These are phyloP conservation scores for Blastobotrys parvus DNA, from an alignment of 805 yeast genomes.

Conservation along the genomic window DNA sequence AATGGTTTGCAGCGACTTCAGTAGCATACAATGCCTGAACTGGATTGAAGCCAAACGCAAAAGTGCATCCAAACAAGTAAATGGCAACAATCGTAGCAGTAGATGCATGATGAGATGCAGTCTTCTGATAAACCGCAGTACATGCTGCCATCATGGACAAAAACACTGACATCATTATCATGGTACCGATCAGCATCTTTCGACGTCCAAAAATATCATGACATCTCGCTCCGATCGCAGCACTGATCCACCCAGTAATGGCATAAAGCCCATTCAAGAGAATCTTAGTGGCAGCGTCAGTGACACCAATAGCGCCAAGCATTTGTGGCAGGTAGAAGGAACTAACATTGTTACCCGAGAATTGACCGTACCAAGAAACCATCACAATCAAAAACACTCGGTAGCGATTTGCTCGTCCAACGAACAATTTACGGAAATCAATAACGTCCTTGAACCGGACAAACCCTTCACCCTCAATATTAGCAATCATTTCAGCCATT, in stretches of 20 bases:
- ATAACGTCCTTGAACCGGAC: conserved; percentile 7
- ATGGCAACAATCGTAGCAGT: conserved; percentile 11
- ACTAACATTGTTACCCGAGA: conserved; percentile 9
- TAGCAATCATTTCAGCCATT: conserved; percentile 12
- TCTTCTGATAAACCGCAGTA: conserved; percentile 20
- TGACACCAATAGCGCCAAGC: conserved; percentile 8
- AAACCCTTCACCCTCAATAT: conserved; percentile 6
- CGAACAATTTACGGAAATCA: conserved; percentile 6
- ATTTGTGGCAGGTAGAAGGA: conserved; percentile 10
- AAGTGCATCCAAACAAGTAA: conserved; percentile 8
- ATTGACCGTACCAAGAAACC: conserved; percentile 11
- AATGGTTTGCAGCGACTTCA: conserved; percentile 20
- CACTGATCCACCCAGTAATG: conserved; percentile 9
- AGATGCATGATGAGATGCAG: conserved; percentile 17
- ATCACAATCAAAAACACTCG: conserved; percentile 6
- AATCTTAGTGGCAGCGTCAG: conserved; percentile 1
- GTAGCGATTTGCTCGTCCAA: conserved; percentile 6
- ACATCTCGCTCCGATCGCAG: conserved; percentile 17
- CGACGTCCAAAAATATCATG: conserved; percentile 25
- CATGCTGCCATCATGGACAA: conserved; percentile 21
- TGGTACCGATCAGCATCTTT: conserved; percentile 21
- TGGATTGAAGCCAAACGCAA: conserved; percentile 26
- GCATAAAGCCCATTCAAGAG: conserved; percentile 7
- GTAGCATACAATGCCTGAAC: conserved; percentile 16
- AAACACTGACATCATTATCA: conserved; percentile 16